A percentile compares a stretch with the other conserved stretches of the same genome.
Evolutionary conservation across 305 asterid species (phyloP).

Genomic region (Solanum hybrid): DNA sequence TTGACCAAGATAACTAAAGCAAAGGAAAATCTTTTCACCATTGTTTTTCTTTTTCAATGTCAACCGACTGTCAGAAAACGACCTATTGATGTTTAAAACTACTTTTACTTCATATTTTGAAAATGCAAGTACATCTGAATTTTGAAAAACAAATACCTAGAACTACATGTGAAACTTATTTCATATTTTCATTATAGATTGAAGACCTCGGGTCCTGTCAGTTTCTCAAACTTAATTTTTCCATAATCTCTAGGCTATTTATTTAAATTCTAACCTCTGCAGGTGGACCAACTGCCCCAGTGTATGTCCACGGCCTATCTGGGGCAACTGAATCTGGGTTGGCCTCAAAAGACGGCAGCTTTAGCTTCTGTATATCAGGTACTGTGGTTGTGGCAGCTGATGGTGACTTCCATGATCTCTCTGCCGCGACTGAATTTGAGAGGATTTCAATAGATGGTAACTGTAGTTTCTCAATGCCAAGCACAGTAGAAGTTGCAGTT

Average conservation of each 20-base stretch:
- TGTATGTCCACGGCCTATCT: constrained; percentile 44
- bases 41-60: background rate
- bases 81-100: background rate
- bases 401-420: constrained; percentile 48
- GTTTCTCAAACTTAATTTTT: background rate
- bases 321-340: constrained; percentile 39
- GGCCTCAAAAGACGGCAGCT: constrained; percentile 46
- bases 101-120: background rate
- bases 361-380: constrained; percentile 51
- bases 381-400: constrained; percentile 34
- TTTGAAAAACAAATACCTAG: background rate
- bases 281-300: constrained; percentile 37
- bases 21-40: background rate
- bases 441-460: constrained; percentile 51
- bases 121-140: background rate
- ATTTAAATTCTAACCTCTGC: constrained; percentile 43
- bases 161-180: background rate
- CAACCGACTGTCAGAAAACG: background rate
- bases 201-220: background rate
- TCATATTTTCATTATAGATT: background rate
- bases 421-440: constrained; percentile 38
- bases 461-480: constrained; percentile 60
- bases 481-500: constrained; percentile 43
- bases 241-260: background rate
- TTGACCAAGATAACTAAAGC: background rate